Evolutionary conservation across 1,284 basidiomycete genomes (phyloP), one percentile per base, ranked within the genome.

Genomic region (Entoloma clypeatum): DNA sequence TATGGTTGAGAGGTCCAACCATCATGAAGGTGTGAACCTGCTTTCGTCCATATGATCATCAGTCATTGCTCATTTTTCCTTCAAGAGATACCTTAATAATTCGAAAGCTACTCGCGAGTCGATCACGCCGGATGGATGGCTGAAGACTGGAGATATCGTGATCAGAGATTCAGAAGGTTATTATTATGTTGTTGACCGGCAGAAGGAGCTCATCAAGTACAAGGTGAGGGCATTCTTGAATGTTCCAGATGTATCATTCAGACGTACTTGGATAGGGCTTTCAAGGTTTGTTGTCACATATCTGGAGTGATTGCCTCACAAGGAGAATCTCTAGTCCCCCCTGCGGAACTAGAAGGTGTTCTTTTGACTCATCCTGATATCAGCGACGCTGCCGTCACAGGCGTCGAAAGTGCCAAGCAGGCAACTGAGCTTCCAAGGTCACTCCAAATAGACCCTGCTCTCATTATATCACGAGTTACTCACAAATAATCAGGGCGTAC

Each of bases 191-290:
- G 71, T 81, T 1, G 79, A 81, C 49, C 58, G 79, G 27, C 70
- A 75, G 51, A 87, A 87, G 53, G 84, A 87, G 54, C 58, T 87
- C 29, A 81, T 87, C 63, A 86, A 87, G 60, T 86, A 86, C 60
- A 82, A n/a, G 81, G 82, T 51, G 4, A 69, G 71, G 62, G 58
- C 43, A 68, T 62, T n/a, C n/a, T n/a, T n/a, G n/a, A n/a, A n/a
- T 44, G 16, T 25, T 38, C 31, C 8, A 9, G 17, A 5, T 13
- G 21, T 4, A 10, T 22, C 2, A 13, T 16, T 8, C 27, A 34
- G 7, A 39, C 64, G 52, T 53, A 61, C 26, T 25, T 11, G n/a
- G 16, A 5, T 35, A 75, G 67, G 74, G 72, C 7, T 73, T 68
- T 60, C 73, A 75, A 68, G 72, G 73, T 62, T n/a, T 59, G 62